phyloP scores from a whole-genome alignment of 2,329 filamentous ascomycete genomes.

The Mariannaea elegans region DNA sequence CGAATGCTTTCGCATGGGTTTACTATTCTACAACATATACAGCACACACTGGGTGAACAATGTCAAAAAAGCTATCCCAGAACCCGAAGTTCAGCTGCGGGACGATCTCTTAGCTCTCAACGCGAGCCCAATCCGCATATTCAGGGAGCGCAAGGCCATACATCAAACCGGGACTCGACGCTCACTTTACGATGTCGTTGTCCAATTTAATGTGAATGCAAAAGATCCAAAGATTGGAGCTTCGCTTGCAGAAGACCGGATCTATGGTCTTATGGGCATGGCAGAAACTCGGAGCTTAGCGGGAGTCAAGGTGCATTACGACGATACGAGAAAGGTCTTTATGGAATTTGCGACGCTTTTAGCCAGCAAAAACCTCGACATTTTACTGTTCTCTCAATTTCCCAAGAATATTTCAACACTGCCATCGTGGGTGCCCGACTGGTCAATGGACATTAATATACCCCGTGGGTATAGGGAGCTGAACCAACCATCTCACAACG shows the following conservation, averaged over 20 bases:
- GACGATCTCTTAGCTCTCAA: constrained; percentile 33
- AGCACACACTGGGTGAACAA: constrained; percentile 41
- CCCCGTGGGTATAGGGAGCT: constrained; percentile 39
- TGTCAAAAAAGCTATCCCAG: constrained; percentile 11
- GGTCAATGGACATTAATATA: constrained; percentile 41
- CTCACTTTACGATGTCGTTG: constrained; percentile 38
- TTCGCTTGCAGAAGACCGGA: constrained; percentile 41
- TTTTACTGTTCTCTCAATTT: constrained; percentile 43
- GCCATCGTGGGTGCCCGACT: constrained; percentile 48
- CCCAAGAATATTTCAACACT: constrained; percentile 32
- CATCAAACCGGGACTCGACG: constrained; percentile 29
- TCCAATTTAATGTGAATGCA: constrained; percentile 44
- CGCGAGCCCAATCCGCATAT: constrained; percentile 35
- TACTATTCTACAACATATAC: constrained; percentile 43
- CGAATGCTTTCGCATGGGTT: constrained; percentile 36
- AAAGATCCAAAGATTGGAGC: constrained; percentile 36
- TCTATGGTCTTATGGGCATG: constrained; percentile 46
- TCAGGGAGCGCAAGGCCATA: constrained; percentile 44
- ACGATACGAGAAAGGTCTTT: constrained; percentile 22
- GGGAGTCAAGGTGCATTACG: constrained; percentile 23
- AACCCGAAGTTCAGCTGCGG: constrained; percentile 27
- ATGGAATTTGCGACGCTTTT: constrained; percentile 34
- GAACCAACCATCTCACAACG: constrained; percentile 32
- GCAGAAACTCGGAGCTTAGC: constrained; percentile 8
- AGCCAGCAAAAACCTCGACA: constrained; percentile 36